Conservation (phyloP, 257 asterid species). For the Eucommia ulmoides region DNA sequence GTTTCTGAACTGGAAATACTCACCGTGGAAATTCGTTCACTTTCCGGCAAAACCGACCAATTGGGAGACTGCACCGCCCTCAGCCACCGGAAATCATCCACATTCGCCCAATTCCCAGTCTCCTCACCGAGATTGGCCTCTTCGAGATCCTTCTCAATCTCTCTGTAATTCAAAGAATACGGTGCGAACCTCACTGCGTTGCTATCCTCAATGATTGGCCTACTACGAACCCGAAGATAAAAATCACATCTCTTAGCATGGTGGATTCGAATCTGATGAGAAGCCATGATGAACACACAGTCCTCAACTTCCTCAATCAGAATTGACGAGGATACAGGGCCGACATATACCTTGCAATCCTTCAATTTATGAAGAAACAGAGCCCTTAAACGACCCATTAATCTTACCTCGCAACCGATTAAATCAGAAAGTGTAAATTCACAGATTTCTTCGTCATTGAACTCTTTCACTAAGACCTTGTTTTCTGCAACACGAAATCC, state of each 20-base stretch:
- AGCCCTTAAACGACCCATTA: constrained; percentile 69
- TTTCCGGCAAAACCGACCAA: constrained; percentile 64
- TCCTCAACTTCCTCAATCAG: constrained; percentile 64
- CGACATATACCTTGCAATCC: constrained; percentile 51
- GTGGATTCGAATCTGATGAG: constrained; percentile 85
- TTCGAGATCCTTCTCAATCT: constrained; percentile 48
- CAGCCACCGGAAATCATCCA: constrained; percentile 85
- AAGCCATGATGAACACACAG: constrained; percentile 58
- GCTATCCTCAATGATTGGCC: constrained; percentile 86
- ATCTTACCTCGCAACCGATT: constrained; percentile 50
- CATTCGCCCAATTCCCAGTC: constrained; percentile 73
- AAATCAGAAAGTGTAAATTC: constrained; percentile 57
- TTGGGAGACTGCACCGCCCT: constrained; percentile 82
- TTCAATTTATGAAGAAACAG: constrained; percentile 54
- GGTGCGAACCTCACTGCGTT: constrained; percentile 62
- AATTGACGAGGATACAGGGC: constrained; percentile 49
- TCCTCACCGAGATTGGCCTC: constrained; percentile 73
- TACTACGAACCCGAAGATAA: constrained; percentile 70
- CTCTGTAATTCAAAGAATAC: constrained; percentile 47
- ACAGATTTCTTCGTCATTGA: constrained; percentile 32
- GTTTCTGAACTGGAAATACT: constrained; percentile 21
- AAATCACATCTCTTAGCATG: constrained; percentile 59
- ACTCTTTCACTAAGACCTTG: constrained; percentile 42
- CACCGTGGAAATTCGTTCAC: constrained; percentile 28
- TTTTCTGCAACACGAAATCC: constrained; percentile 48